Base-by-base conservation (phyloP, 352 stramenopile species). In the Phytophthora tentaculata region DNA sequence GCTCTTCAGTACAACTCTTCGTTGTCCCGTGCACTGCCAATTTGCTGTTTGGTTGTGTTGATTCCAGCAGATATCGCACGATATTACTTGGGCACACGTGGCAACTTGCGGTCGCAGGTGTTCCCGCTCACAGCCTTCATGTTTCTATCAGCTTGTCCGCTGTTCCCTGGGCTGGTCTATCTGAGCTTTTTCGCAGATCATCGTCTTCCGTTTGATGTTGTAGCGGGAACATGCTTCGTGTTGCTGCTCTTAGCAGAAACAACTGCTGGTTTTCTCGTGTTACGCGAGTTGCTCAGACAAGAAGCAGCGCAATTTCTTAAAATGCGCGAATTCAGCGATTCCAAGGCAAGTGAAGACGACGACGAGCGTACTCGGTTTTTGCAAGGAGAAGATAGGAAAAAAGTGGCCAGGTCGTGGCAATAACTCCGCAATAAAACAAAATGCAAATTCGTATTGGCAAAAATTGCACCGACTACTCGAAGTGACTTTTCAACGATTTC, bases 51-150 rank as follows among this genome's bases (percentile, higher is more conserved):
- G 48, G 37, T 81, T 14, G 57, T 88, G 41, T 50, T 91, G 23
- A 61, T 88, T 1, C 32, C 70, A 2, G 67, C 84, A 35, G 84
- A 90, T 44, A 61, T 71, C 0, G 71, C 68, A 37, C 84, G 84
- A 17, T 90, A 88, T 61, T 88, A 78, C 50, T 69, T 92, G 48
- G 82, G 82, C 6, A 85, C 77, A 22, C 65, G 73, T 41, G 84
- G 84, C 22, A 90, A 89, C 41, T 65, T 90, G 49, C 76, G 72
- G 28, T 64, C 67, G 16, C 79, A 89, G 24, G 84, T 92, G 51
- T 88, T 90, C 53, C 77, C 85, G 13, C 67, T 92, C 51, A 86
- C 81, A 14, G 81, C 78, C 20, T 92, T 90, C 50, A 72, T 90
- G 57, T 88, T 92, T 57, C 61, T 92, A 44, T 84, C 84, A 17